Base-by-base conservation (phyloP, 148 eudicot genomes). In the Camellia lanceoleosa region DNA sequence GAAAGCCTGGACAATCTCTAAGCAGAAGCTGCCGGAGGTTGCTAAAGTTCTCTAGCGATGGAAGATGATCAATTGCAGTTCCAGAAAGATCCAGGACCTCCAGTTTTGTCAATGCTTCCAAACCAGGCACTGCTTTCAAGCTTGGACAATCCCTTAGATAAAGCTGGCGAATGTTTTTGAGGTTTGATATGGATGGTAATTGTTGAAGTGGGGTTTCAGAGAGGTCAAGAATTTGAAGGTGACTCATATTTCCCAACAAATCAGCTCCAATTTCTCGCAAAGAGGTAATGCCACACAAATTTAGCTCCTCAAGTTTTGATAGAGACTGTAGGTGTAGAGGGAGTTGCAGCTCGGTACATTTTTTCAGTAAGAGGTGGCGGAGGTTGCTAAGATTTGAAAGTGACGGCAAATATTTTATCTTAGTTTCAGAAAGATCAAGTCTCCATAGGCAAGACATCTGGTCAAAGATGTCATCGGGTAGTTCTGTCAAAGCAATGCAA, bases 51-150 rank as follows among this genome's bases (percentile, higher is more conserved):
- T 43, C 13, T 3, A 81, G 62, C 12, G 49, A 20, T 5, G 78
- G 76, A 12, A 81, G 75, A 12, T 5, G 3, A 12, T 30, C 20
- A 2, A 85, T 78, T 19, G 75, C 79, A 4, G 87, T 76, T 79
- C 68, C 62, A 6, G 89, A 87, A 49, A 84, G 79, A 82, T 87
- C 87, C 46, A 87, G 72, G 47, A 78, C 75, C 73, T 84, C 85
- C n/a, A 84, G 74, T 51, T 59, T 84, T 0, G 64, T 77, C 64
- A 82, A 78, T n/a, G 66, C 43, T 43, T 56, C 73, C 74, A 86
- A 72, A 69, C 49, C 66, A 4, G 75, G 82, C 47, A 84, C 77
- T 0, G 0, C 44, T 56, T 77, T 15, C 19, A 81, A 75, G 51
- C 23, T 1, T 49, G 13, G 15, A 67, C 89, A 84, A 68, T 65